phyloP scores from a whole-genome alignment of 2,329 filamentous ascomycete species.

The Penicillium decumbens region DNA sequence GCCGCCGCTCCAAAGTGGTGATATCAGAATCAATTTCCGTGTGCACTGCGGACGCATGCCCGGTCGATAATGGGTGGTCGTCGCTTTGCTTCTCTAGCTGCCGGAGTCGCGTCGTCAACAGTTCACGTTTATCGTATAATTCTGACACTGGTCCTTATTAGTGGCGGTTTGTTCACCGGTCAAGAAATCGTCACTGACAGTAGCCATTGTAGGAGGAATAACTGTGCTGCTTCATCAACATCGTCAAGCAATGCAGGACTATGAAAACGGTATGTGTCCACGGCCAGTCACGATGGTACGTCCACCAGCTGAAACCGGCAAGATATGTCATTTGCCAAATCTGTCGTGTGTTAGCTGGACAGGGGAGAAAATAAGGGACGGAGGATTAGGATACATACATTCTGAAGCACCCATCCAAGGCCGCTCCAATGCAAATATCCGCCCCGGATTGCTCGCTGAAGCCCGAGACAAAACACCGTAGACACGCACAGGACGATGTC shows the following conservation, averaged over 20 bases:
- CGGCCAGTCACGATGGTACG: constrained; percentile 68
- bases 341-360: constrained; percentile 32
- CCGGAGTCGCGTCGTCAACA: constrained; percentile 16
- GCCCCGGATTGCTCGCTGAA: constrained; percentile 59
- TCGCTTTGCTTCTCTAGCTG: constrained; percentile 8
- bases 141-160: constrained; percentile 47
- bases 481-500: constrained; percentile 65
- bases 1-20: constrained; percentile 22
- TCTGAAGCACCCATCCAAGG: constrained; percentile 69
- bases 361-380: neutral
- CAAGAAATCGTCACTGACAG: constrained; percentile 30
- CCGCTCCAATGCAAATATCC: constrained; percentile 63
- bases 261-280: constrained; percentile 81
- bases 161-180: neutral
- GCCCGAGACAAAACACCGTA: constrained; percentile 60
- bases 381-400: constrained; percentile 36
- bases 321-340: constrained; percentile 67
- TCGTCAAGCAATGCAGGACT: constrained; percentile 62
- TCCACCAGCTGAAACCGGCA: constrained; percentile 58
- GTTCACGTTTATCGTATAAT: constrained; percentile 50
- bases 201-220: constrained; percentile 77
- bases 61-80: neutral
- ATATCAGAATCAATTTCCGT: constrained; percentile 6
- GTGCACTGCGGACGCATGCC: neutral
- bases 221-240: constrained; percentile 72